Base-by-base conservation (phyloP, 148 eudicot species). In the Heliamphora exappendiculata region DNA sequence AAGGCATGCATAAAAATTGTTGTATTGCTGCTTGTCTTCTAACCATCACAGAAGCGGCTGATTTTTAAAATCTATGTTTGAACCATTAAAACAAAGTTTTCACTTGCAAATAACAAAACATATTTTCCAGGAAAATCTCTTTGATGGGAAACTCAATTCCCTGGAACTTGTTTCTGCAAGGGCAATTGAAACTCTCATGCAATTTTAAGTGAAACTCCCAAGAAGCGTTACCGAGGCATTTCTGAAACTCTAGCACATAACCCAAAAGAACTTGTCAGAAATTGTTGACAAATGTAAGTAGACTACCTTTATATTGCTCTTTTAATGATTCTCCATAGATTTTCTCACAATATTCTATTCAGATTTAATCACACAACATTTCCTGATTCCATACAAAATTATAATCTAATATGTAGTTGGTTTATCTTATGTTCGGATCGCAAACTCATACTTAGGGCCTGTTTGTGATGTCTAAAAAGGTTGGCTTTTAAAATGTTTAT, bases 201-300 rank as follows among this genome's bases (percentile, higher is more conserved):
- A 58, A 24, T 31, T 31, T 29, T 16, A 62, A 59, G 67, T 19
- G n/a, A 1, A 62, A 62, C 22, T 62, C n/a, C 6, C 20, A 31
- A 31, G 37, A 62, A 62, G 67, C 17, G 17, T 62, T 62, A 29
- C 67, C 39, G 6, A 62, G 3, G 33, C 3, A 7, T 31, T 62
- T 31, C 39, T 31, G 67, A 62, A 62, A 62, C 39, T 31, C 20
- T 62, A 62, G 67, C 22, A 62, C 67, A n/a, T n/a, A 62, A 62
- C 67, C 29, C 33, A 62, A 59, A 62, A 5, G 37, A 62, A 29
- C 67, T 14, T 62, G 67, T 14, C 13, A 62, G 67, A 62, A 31
- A 29, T 39, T 5, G 67, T 62, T 31, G 3, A 31, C 13, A 31
- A 28, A 29, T 62, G n/a, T 60, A 12, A 13, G 65, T n/a, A n/a